phyloP scores from a whole-genome alignment of 202 grass and related monocot species.

The Schoenoplectus triqueter region DNA sequence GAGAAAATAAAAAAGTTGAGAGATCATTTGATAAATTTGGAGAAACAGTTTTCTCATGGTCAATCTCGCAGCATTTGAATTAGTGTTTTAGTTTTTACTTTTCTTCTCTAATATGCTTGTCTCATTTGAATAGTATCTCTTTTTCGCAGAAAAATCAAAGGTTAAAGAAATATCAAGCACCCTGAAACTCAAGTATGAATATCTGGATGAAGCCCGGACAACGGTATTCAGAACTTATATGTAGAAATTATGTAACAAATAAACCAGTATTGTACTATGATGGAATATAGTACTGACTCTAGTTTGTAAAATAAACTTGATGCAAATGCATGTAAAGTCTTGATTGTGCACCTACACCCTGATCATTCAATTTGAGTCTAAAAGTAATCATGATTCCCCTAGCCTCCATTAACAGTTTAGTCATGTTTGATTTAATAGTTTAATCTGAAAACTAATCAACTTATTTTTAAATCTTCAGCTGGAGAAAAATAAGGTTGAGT shows the following conservation, averaged over 20 bases:
- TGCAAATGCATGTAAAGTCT: not conserved
- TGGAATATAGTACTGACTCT: not conserved
- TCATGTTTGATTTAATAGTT: not conserved
- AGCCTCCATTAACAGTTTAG: slow-evolving; percentile 22
- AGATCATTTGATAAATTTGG: slow-evolving; percentile 55
- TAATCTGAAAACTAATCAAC: slow-evolving; percentile 20
- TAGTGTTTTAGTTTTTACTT: not conserved
- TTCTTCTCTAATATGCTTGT: slow-evolving; percentile 33
- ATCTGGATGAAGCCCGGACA: slow-evolving; percentile 57
- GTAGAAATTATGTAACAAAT: not conserved
- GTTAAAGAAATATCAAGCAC: slow-evolving; percentile 54
- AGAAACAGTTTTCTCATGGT: slow-evolving; percentile 57
- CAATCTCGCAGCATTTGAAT: slow-evolving; percentile 23
- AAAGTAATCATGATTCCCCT: not conserved
- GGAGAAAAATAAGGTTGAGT: slow-evolving; percentile 46
- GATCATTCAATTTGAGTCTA: not conserved
- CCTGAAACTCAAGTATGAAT: slow-evolving; percentile 49
- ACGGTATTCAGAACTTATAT: slow-evolving; percentile 53
- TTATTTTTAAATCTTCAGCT: slow-evolving; percentile 48
- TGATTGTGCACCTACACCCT: not conserved
- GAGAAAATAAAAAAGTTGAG: slow-evolving; percentile 75
- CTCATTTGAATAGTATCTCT: slow-evolving; percentile 32
- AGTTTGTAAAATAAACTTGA: slow-evolving; percentile 21
- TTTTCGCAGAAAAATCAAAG: slow-evolving; percentile 70
- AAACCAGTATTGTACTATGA: not conserved